These are phyloP conservation scores for Arachis hypogaea DNA, from an alignment of 306 rosid species.

Conservation along the genomic window DNA sequence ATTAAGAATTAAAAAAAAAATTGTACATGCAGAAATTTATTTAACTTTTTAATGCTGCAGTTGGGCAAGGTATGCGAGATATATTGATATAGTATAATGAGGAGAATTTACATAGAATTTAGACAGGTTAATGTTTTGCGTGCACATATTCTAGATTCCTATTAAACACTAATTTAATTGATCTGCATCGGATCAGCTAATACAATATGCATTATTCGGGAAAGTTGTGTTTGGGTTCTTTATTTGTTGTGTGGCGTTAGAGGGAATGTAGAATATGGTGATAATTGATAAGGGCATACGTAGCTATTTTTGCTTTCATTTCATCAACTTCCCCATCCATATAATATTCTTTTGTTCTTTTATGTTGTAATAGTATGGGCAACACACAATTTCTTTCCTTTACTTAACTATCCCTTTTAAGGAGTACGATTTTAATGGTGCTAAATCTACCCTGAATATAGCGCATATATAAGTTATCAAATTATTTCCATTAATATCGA, in stretches of 20 bases:
- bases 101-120: no score
- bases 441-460: no score
- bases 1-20: no score
- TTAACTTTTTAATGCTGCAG: no score
- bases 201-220: not conserved
- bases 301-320: not conserved
- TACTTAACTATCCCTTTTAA: no score
- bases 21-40: no score
- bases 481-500: no score
- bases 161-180: not conserved
- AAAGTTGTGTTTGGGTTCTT: slow-evolving; percentile 9
- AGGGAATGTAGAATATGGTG: not conserved
- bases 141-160: not conserved
- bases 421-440: no score
- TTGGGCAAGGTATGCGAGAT: no score
- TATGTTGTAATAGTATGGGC: not conserved
- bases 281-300: not conserved
- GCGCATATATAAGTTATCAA: no score
- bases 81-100: no score
- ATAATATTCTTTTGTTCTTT: not conserved
- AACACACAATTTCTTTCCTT: not conserved
- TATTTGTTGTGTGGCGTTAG: not conserved
- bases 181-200: not conserved
- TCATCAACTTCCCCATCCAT: not conserved
- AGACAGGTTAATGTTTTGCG: not conserved